phyloP scores from a whole-genome alignment of 352 stramenopile genomes.

The Phytopythium boreale region DNA sequence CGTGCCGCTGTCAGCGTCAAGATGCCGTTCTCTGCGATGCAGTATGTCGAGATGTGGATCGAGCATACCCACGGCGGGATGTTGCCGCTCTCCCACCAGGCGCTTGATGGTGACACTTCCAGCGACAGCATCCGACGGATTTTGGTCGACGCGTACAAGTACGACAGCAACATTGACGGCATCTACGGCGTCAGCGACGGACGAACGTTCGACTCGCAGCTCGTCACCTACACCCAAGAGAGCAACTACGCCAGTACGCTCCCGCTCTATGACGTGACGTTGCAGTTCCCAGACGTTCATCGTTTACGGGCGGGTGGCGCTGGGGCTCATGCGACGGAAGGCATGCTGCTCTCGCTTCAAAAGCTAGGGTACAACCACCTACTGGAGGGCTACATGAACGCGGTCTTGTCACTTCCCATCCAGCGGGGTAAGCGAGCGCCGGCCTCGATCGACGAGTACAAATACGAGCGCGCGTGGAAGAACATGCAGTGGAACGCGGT shows the following conservation, averaged over 20 bases:
- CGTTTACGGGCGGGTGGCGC: not conserved
- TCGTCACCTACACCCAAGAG: slow-evolving; percentile 74
- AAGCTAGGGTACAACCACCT: slow-evolving; percentile 76
- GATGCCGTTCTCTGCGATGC: slow-evolving; percentile 88
- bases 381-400: slow-evolving; percentile 52
- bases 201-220: slow-evolving; percentile 57
- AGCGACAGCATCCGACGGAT: slow-evolving; percentile 27
- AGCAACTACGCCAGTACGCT: slow-evolving; percentile 53
- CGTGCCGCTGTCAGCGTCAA: slow-evolving; percentile 62
- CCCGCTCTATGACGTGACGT: slow-evolving; percentile 66
- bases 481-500: slow-evolving; percentile 67
- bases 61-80: slow-evolving; percentile 52
- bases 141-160: slow-evolving; percentile 60
- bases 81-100: slow-evolving; percentile 22
- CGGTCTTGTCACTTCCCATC: not conserved
- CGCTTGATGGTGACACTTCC: not conserved
- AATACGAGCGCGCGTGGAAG: slow-evolving; percentile 81
- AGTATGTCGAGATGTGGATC: slow-evolving; percentile 88
- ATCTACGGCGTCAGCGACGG: slow-evolving; percentile 83
- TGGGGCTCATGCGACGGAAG: slow-evolving; percentile 23
- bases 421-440: slow-evolving; percentile 2
- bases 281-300: slow-evolving; percentile 48
- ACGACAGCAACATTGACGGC: slow-evolving; percentile 62
- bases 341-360: slow-evolving; percentile 57
- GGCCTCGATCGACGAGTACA: slow-evolving; percentile 36